Percentiles rank a stretch among this genome's conserved stretches.
These are phyloP conservation scores for Exophiala aquamarina DNA, from an alignment of 2,329 filamentous ascomycete species.

Conservation along the genomic window DNA sequence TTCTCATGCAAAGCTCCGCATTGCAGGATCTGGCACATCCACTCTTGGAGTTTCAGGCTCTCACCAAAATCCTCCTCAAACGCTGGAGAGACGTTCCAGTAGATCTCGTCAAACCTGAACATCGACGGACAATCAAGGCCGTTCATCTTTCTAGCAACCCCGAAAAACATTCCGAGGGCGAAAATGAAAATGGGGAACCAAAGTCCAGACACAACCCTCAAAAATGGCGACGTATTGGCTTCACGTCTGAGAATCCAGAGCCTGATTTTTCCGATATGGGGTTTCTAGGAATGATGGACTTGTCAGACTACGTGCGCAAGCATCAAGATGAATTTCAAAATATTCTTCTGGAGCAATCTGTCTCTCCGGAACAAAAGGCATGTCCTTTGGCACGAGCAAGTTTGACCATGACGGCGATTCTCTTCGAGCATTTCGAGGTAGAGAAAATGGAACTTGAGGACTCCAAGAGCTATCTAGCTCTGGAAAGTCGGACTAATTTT, in stretches of 20 bases:
- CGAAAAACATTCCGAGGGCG: constrained; percentile 51
- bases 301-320: constrained; percentile 89
- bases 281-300: constrained; percentile 94
- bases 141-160: constrained; percentile 80
- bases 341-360: constrained; percentile 83
- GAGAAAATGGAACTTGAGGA: constrained; percentile 81
- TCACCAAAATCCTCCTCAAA: constrained; percentile 82
- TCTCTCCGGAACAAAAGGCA: constrained; percentile 66
- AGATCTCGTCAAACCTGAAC: constrained; percentile 83
- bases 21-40: constrained; percentile 88
- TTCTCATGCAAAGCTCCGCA: constrained; percentile 90
- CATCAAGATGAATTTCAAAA: constrained; percentile 93
- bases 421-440: constrained; percentile 96
- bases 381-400: constrained; percentile 88
- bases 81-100: constrained; percentile 87
- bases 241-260: constrained; percentile 84
- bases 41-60: constrained; percentile 84
- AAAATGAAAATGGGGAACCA: constrained; percentile 36
- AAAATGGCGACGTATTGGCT: constrained; percentile 91
- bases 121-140: constrained; percentile 80
- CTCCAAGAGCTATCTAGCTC: constrained; percentile 68
- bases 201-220: constrained; percentile 73
- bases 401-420: constrained; percentile 77
- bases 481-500: constrained; percentile 74
- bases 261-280: constrained; percentile 83